Percentiles rank a stretch among this genome's conserved stretches.
Conservation (phyloP, 371 early-diverging fungal species). For the Syncephalis fuscata region DNA sequence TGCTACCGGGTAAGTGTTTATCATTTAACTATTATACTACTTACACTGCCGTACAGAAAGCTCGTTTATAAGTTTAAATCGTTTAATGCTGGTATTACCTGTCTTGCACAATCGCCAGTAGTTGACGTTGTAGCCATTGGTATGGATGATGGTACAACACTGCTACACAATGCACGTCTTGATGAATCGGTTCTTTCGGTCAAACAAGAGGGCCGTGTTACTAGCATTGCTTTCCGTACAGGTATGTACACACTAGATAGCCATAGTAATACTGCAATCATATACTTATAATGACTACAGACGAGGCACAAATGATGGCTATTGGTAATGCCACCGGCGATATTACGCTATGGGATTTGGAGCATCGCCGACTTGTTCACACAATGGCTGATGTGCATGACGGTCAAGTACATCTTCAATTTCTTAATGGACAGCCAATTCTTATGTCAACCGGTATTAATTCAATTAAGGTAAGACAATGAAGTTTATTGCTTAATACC, state of each 20-base stretch:
- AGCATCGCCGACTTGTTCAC: constrained; percentile 50
- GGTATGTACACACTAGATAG: constrained; percentile 7
- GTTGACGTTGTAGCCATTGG: constrained; percentile 89
- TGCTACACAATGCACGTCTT: constrained; percentile 65
- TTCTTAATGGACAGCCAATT: constrained; percentile 68
- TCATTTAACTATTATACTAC: neutral
- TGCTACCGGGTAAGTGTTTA: constrained; percentile 24
- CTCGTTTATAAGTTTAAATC: constrained; percentile 64
- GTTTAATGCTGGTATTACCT: constrained; percentile 56
- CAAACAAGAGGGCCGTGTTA: constrained; percentile 73
- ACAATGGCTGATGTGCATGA: constrained; percentile 71
- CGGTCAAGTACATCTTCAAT: constrained; percentile 52
- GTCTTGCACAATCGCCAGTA: constrained; percentile 71
- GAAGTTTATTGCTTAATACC: too few species aligned
- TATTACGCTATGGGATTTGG: constrained; percentile 85
- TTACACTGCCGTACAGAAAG: constrained; percentile 21
- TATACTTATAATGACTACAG: constrained; percentile 12
- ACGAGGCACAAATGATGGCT: constrained; percentile 75
- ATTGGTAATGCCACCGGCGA: constrained; percentile 75
- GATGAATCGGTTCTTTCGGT: constrained; percentile 58
- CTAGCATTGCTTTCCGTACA: constrained; percentile 66
- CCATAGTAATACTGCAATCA: constrained; percentile 22
- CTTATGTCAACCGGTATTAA: constrained; percentile 78
- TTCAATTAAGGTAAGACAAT: constrained; percentile 47
- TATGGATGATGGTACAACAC: constrained; percentile 63